phyloP scores from a whole-genome alignment of 1,284 basidiomycete species.

The Paramarasmius palmivorus region DNA sequence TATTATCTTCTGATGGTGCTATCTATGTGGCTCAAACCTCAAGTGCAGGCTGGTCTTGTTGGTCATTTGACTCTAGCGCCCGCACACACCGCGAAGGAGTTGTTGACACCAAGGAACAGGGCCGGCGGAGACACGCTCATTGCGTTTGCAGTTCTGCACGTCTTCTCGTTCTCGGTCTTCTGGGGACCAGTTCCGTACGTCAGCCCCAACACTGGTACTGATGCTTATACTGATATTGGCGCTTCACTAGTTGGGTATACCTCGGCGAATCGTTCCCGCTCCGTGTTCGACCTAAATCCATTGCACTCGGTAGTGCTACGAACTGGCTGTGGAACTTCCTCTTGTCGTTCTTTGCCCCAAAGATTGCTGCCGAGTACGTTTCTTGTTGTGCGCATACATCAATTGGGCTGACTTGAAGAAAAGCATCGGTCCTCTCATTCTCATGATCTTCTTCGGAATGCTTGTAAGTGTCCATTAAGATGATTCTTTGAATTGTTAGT shows the following conservation, averaged over 20 bases:
- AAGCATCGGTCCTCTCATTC: constrained; percentile 76
- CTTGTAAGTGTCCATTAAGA: constrained; percentile 27
- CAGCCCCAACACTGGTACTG: constrained; percentile 39
- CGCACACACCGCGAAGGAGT: too few relatives aligned
- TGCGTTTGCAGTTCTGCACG: constrained; percentile 76
- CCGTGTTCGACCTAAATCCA: constrained; percentile 75
- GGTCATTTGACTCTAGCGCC: constrained; percentile 59
- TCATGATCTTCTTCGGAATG: constrained; percentile 78
- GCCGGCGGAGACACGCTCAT: constrained; percentile 66
- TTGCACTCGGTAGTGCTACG: constrained; percentile 64
- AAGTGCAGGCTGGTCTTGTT: constrained; percentile 70
- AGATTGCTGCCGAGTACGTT: constrained; percentile 53
- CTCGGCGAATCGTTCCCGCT: constrained; percentile 59
- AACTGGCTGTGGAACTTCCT: constrained; percentile 78
- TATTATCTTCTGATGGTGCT: too few relatives aligned
- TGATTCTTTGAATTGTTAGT: too few relatives aligned
- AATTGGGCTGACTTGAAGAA: too few relatives aligned
- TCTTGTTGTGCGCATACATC: background rate
- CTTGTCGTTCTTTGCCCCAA: constrained; percentile 68
- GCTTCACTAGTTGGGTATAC: constrained; percentile 38
- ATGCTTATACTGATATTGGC: background rate
- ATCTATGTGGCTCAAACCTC: too few relatives aligned
- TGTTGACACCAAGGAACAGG: constrained; percentile 35
- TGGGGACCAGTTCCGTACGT: constrained; percentile 77
- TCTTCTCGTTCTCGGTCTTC: constrained; percentile 71